These are phyloP conservation scores for Fusarium sp. DNA, from an alignment of 2,329 filamentous ascomycete genomes.

Conservation along the genomic window DNA sequence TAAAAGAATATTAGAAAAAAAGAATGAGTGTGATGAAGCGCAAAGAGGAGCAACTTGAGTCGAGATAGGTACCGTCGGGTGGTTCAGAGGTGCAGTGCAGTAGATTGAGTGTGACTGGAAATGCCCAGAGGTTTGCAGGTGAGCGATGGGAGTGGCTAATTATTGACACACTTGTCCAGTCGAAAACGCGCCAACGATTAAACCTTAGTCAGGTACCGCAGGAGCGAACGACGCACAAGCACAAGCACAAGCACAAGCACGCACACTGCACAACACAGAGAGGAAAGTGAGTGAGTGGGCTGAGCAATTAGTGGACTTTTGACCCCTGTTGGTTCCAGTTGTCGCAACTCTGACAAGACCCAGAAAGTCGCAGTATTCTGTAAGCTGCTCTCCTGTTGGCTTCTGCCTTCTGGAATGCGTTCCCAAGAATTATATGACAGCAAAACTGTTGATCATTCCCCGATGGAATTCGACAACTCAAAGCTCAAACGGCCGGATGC, in stretches of 20 bases:
- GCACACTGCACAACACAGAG: constrained; percentile 32
- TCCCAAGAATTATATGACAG: constrained; percentile 39
- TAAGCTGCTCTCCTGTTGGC: constrained; percentile 12
- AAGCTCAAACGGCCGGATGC: constrained; percentile 32
- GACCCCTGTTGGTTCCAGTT: constrained; percentile 31
- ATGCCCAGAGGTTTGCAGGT: constrained; percentile 31
- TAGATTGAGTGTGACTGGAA: constrained; percentile 19
- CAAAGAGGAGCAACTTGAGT: constrained; percentile 14
- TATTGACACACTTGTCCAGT: constrained; percentile 33
- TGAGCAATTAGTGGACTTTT: constrained; percentile 36
- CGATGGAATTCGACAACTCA: constrained; percentile 27
- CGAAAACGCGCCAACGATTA: constrained; percentile 18
- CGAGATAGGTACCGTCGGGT: constrained; percentile 14
- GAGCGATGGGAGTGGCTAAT: constrained; percentile 33
- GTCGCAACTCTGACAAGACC: constrained; percentile 26
- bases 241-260: constrained; percentile 1
- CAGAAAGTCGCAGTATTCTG: constrained; percentile 24
- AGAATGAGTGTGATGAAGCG: constrained; percentile 28
- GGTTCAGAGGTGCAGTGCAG: constrained; percentile 12
- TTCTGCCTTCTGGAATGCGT: constrained; percentile 45
- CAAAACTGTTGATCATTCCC: constrained; percentile 45
- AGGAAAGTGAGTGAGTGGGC: constrained; percentile 13
- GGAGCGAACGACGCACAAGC: constrained; percentile 29
- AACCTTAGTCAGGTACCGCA: constrained; percentile 32
- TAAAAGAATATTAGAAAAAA: constrained; percentile 5